Evolutionary conservation across 139 green algal genomes (phyloP), one percentile per base, ranked within the genome.

Genomic region (Pycnococcus provasolii): DNA sequence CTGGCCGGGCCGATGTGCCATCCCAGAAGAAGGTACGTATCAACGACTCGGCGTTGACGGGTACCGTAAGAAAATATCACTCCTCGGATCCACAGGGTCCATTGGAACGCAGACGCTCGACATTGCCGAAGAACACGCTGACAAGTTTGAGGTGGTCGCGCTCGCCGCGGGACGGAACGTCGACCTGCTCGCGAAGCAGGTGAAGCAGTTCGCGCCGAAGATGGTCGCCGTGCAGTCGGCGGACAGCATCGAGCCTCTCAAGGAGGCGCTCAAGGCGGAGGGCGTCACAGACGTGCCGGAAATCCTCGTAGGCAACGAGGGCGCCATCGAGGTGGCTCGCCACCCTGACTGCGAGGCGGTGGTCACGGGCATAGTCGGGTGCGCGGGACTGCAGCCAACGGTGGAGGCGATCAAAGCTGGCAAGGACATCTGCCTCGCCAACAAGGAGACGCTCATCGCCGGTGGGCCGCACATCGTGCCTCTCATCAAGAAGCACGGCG

Each of bases 41-140:
- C 68, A 58, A 8, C 57, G 60, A 40, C 53, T 58, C 6, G 77
- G 71, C 60, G 42, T 66, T 60, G 61, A 86, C 77, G 80, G 80
- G 60, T 63, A 67, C 61, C 7, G 64, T 65, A 89, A 99, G 89
- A 81, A 83, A 45, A 95, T 99, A 70, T 95, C 89, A 2, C 71
- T 99, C 45, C 71, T 99, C 44, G 80, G 80, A 3, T 83, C 70
- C 58, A 87, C 87, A n/a, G 94, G 94, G 53, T 96, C 88, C 50
- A 99, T 99, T 63, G 94, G 94, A 67, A 99, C 94, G 45, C 93
- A 99, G 77, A 97, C 94, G 1, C 78, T 99, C 66, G 93, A 99
- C 79, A 99, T 99, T 65, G 86, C 91, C 26, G 84, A 75, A 1
- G 94, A 99, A 82, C 79, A 94, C 80, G 86, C 87, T 8, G 90